Conservation (phyloP, 352 stramenopile species). For the Globisporangium carolinianum region DNA sequence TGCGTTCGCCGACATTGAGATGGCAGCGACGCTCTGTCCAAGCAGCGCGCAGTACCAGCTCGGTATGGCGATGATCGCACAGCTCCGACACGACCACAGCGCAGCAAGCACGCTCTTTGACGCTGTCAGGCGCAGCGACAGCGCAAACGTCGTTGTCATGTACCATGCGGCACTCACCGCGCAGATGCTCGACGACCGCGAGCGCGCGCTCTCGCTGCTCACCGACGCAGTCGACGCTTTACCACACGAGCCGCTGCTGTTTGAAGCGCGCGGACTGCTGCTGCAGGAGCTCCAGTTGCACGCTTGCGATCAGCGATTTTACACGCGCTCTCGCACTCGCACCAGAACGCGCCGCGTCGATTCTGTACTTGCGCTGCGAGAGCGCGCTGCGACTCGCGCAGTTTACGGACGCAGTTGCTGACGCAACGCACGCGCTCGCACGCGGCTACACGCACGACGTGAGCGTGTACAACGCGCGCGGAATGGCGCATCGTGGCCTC, state of each 20-base stretch:
- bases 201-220: slow-evolving; percentile 38
- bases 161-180: slow-evolving; percentile 58
- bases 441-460: slow-evolving; percentile 24
- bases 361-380: slow-evolving; percentile 39
- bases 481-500: slow-evolving; percentile 48
- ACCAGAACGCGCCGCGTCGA: slow-evolving; percentile 3
- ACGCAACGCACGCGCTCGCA: slow-evolving; percentile 24
- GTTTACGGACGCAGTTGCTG: slow-evolving; percentile 35
- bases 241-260: slow-evolving; percentile 48
- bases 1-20: slow-evolving; percentile 69
- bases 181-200: slow-evolving; percentile 38
- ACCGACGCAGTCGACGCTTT: slow-evolving; percentile 48
- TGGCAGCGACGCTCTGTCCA: slow-evolving; percentile 55
- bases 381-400: slow-evolving; percentile 35
- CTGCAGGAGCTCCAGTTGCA: slow-evolving; percentile 51
- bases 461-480: slow-evolving; percentile 41
- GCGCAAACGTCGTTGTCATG: slow-evolving; percentile 40
- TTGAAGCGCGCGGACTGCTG: slow-evolving; percentile 44
- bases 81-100: slow-evolving; percentile 44
- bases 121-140: slow-evolving; percentile 19
- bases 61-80: slow-evolving; percentile 70
- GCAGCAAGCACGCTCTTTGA: slow-evolving; percentile 36
- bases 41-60: slow-evolving; percentile 42
- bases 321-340: slow-evolving; percentile 18
- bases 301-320: slow-evolving; percentile 53